Percentiles rank a stretch among this genome's conserved stretches.
These are phyloP conservation scores for Cryphonectria naterciae DNA, from an alignment of 2,329 filamentous ascomycete genomes.

Conservation along the genomic window DNA sequence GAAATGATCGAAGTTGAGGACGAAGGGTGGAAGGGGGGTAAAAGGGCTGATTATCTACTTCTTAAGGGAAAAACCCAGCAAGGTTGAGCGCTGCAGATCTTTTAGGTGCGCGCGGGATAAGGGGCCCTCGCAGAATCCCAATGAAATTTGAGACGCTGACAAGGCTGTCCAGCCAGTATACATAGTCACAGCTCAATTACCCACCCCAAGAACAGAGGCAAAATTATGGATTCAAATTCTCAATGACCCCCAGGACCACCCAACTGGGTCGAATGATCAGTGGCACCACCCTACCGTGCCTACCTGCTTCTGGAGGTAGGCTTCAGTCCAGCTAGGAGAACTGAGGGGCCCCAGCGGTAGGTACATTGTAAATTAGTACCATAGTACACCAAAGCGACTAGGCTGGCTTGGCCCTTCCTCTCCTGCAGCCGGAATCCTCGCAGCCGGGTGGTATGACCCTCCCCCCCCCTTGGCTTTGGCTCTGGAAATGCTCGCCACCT, in stretches of 20 bases:
- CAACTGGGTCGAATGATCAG: constrained; percentile 15
- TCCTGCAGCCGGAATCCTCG: constrained; percentile 10
- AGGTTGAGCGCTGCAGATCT: constrained; percentile 16
- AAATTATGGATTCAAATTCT: too few relatives aligned
- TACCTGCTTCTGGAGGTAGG: neutral
- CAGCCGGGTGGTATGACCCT: constrained; percentile 24
- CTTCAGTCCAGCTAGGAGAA: neutral
- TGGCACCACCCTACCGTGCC: constrained; percentile 17
- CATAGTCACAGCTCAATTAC: constrained; percentile 1
- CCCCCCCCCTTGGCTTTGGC: neutral
- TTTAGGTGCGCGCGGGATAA: neutral
- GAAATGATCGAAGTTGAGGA: neutral
- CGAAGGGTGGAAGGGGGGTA: neutral
- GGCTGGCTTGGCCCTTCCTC: neutral
- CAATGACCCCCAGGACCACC: constrained; percentile 2
- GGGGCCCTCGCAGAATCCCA: neutral
- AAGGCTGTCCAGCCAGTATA: neutral
- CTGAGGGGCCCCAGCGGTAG: neutral
- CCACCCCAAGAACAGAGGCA: neutral
- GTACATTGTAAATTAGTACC: neutral
- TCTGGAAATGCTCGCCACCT: constrained; percentile 18
- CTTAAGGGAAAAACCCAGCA: neutral
- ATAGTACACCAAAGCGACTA: neutral
- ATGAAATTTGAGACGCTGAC: constrained; percentile 14
- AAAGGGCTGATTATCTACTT: constrained; percentile 3